A percentile compares a stretch with the other conserved stretches of the same genome.
Conservation (phyloP, 176 grass and related monocot genomes). For the Oryza glaberrima region DNA sequence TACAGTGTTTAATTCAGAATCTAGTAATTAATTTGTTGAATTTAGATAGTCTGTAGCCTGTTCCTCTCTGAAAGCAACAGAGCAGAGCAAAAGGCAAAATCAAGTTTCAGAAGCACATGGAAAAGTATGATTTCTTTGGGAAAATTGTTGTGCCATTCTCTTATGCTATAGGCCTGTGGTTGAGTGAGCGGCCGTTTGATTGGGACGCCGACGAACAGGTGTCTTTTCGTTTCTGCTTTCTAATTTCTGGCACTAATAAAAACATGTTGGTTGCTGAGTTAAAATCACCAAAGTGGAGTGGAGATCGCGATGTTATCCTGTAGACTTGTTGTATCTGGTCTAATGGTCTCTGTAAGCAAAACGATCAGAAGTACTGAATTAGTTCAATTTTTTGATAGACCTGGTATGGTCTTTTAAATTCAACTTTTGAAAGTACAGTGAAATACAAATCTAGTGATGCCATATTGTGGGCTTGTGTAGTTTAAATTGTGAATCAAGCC, state of each 20-base stretch:
- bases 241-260: constrained; percentile 23
- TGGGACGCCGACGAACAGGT: not conserved
- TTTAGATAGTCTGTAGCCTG: not conserved
- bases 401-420: not conserved
- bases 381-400: not conserved
- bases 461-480: not conserved
- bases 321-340: too few species aligned
- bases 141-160: not conserved
- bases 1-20: not conserved
- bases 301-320: not conserved
- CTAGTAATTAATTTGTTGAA: too few species aligned
- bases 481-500: not conserved
- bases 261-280: constrained; percentile 36
- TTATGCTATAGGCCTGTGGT: constrained; percentile 35
- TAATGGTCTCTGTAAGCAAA: not conserved
- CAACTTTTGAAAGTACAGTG: not conserved
- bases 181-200: constrained; percentile 35
- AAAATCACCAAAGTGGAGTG: constrained; percentile 28
- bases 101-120: not conserved
- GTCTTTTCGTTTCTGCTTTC: not conserved
- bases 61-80: not conserved
- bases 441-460: not conserved
- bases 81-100: not conserved
- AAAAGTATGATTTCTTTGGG: constrained; percentile 14
- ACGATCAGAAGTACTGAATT: not conserved